A percentile compares a stretch with the other conserved stretches of the same genome.
Conservation (phyloP, 2,329 filamentous ascomycete species). For the Cercospora berteroae region DNA sequence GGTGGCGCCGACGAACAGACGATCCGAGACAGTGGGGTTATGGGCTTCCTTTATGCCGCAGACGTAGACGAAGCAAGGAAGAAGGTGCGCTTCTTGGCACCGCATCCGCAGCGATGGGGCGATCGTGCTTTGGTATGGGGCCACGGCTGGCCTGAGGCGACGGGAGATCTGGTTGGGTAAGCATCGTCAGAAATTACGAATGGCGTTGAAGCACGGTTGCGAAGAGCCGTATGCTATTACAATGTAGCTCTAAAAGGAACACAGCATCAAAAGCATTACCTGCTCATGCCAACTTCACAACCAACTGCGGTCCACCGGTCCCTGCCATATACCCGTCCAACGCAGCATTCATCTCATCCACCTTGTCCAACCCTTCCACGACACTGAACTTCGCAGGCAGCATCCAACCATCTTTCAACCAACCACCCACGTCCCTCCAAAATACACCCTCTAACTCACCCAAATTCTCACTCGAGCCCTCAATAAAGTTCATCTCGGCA, state of each 20-base stretch:
- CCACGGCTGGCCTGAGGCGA: conserved; percentile 74
- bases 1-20: conserved; percentile 65
- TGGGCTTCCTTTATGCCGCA: conserved; percentile 90
- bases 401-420: conserved; percentile 3
- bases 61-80: conserved; percentile 84
- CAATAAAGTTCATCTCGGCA: background rate
- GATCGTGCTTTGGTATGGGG: conserved; percentile 80
- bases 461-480: background rate
- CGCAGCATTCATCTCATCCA: conserved; percentile 13
- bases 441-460: background rate
- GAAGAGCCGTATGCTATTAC: background rate
- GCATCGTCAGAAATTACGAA: background rate
- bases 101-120: conserved; percentile 77
- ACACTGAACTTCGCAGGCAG: background rate
- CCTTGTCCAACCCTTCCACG: conserved; percentile 1
- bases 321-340: conserved; percentile 9
- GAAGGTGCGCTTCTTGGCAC: conserved; percentile 77
- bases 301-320: conserved; percentile 3
- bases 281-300: background rate
- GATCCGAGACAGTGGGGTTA: conserved; percentile 76
- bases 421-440: conserved; percentile 8
- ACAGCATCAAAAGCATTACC: background rate
- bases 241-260: background rate
- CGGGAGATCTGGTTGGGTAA: conserved; percentile 69
- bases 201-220: background rate